Evolutionary conservation across 2,329 filamentous ascomycete genomes (phyloP), one percentile per base, ranked within the genome.

Genomic region (Aspergillus sp.): DNA sequence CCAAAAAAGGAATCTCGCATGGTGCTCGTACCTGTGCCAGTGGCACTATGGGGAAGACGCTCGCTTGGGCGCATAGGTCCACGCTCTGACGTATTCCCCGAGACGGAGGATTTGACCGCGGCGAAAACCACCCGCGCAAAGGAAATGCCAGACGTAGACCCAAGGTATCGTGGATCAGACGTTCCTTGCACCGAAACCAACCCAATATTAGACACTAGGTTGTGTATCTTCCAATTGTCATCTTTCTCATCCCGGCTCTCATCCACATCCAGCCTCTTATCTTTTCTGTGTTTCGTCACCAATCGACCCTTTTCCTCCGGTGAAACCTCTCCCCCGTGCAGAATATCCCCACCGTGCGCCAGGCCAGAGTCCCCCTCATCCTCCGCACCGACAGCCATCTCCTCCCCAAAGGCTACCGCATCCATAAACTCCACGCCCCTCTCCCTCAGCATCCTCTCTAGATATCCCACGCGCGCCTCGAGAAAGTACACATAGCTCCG

Each of bases 1-100:
- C 91, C 91, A 63, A 97, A 97, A 75, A 96, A 96, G 0, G 90
- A 95, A 68, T 97, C 91, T 50, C 90, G 81, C 85, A 95, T 93
- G 10, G 87, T 89, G 15, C 88, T 89, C 33, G 83, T 85, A 35
- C 79, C 76, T 32, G 78, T 74, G 20, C 72, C 73, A 33, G 74
- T 69, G 42, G 74, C 70, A 54, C 67, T 76, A 71, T 52, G 77
- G 60, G 52, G 76, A 59, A 53, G 75, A 68, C 63, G 62, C 62
- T 81, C 82, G 53, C 78, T 81, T 3, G 82, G 78, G 46, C 77
- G 75, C 45, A 81, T 73, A 44, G 81, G 79, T 30, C 75, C 79
- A 56, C 82, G 83, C 57, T 88, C 86, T 9, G 84, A 84, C 42
- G 72, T 74, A 5, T 70, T 70, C 7, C 71, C 70, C 1, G 79